Conservation (phyloP, 2,329 filamentous ascomycete species). For the Lasiodiplodia theobromae region DNA sequence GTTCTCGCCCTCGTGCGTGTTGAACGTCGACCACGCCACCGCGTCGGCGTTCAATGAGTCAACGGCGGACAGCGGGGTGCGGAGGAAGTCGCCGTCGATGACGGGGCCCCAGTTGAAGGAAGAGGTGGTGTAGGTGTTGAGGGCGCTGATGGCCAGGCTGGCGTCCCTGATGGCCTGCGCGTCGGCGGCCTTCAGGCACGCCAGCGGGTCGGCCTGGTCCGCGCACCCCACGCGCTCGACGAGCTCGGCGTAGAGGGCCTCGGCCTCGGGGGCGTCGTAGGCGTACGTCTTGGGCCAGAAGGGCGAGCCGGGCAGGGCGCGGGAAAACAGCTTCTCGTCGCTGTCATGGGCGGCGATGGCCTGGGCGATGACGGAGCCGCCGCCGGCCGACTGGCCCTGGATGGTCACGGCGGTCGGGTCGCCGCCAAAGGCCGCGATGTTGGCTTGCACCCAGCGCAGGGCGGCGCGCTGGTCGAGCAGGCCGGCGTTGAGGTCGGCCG, state of each 20-base stretch:
- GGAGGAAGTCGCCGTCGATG: conserved; percentile 63
- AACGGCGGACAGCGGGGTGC: conserved; percentile 55
- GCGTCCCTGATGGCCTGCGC: conserved; percentile 63
- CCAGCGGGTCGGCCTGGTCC: conserved; percentile 49
- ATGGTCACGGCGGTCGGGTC: conserved; percentile 66
- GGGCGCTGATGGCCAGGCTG: conserved; percentile 56
- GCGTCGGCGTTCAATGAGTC: conserved; percentile 52
- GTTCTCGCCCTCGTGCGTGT: conserved; percentile 68
- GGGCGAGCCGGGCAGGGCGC: conserved; percentile 60
- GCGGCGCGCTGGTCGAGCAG: conserved; percentile 69
- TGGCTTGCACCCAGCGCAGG: conserved; percentile 66
- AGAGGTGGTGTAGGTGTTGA: conserved; percentile 61
- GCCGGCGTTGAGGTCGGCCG: conserved; percentile 68
- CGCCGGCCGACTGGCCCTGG: conserved; percentile 67
- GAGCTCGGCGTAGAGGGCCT: conserved; percentile 59
- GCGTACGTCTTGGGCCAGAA: conserved; percentile 67
- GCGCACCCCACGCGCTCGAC: conserved; percentile 58
- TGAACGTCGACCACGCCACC: conserved; percentile 64
- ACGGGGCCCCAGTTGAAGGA: conserved; percentile 68
- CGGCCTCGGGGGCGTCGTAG: conserved; percentile 59
- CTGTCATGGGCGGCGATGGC: conserved; percentile 55
- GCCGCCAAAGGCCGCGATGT: conserved; percentile 62
- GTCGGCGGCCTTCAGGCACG: conserved; percentile 63
- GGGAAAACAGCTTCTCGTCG: conserved; percentile 54
- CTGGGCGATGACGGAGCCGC: conserved; percentile 64